Evolutionary conservation across 2,329 filamentous ascomycete genomes (phyloP), one percentile per base, ranked within the genome.

Genomic region (Xylariomycetidae sp.): DNA sequence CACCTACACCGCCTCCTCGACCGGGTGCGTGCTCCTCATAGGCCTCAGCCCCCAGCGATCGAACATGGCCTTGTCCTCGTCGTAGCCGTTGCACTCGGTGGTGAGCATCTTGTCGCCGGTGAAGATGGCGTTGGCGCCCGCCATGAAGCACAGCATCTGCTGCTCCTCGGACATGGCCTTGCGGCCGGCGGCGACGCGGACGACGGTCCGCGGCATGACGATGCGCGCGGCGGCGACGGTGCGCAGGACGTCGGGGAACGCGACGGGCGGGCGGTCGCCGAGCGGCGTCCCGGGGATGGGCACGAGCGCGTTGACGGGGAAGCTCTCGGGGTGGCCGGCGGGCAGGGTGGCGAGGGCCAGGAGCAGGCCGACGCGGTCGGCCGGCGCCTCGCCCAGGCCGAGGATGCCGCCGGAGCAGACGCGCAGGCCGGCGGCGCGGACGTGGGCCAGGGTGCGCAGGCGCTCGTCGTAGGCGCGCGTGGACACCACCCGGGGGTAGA

Each of bases 91-190:
- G 56, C 86, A 93, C 37, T 88, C 85, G 0, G 88, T 95, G 4
- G 88, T 95, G 61, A 94, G 59, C 88, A 95, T 94, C 71, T 90
- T 94, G 66, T 95, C 88, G 7, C 88, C 88, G 0, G 88, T 95
- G 56, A 95, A 95, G 20, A 95, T 82, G n/a, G 88, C 88, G 50
- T 95, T 95, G 1, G 88, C 88, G 10, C 88, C 88, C 0, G 87
- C 86, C 74, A 85, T 81, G 64, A 94, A 95, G 60, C 87, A 94
- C 45, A 90, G 58, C 10, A 86, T 80, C 63, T 95, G 88, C 65
- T 94, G 82, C 61, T 92, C 86, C 63, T 95, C 88, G 4, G 76
- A 73, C 74, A 95, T 82, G 10, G 80, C 85, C 56, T 85, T 88
- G 29, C 88, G 70, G 3, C 88, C 88, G 0, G 88, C 88, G 0